Percentiles rank a stretch among this genome's conserved stretches.
phyloP scores from a whole-genome alignment of 768 basidiomycete species.

The Leccinum rimulosum region DNA sequence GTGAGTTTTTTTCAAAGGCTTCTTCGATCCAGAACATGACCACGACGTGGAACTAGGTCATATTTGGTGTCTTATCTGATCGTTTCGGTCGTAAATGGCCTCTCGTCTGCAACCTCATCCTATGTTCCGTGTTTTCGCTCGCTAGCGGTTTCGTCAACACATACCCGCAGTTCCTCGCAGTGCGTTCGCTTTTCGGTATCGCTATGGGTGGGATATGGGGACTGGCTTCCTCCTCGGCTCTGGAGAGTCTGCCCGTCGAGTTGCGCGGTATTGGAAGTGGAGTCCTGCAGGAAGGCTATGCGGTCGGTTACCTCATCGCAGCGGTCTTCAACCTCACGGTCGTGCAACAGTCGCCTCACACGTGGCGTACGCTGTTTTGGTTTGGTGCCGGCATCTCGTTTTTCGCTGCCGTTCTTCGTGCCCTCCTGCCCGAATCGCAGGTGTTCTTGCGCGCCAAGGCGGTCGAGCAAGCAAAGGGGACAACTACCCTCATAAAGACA shows the following conservation, averaged over 20 bases:
- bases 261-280: slow-evolving; percentile 84
- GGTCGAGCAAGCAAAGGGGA: slow-evolving; percentile 43
- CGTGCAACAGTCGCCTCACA: slow-evolving; percentile 33
- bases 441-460: slow-evolving; percentile 67
- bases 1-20: slow-evolving; percentile 31
- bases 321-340: slow-evolving; percentile 77
- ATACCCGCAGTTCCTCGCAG: slow-evolving; percentile 74
- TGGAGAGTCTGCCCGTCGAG: slow-evolving; percentile 88
- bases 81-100: slow-evolving; percentile 95
- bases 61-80: slow-evolving; percentile 86
- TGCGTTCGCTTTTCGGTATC: slow-evolving; percentile 81
- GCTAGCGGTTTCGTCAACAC: slow-evolving; percentile 79
- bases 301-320: slow-evolving; percentile 80
- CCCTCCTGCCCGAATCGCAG: slow-evolving; percentile 73
- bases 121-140: slow-evolving; percentile 72
- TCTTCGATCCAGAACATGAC: neutral
- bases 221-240: slow-evolving; percentile 71
- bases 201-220: slow-evolving; percentile 94
- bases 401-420: slow-evolving; percentile 66
- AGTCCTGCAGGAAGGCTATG: slow-evolving; percentile 86
- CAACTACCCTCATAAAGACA: slow-evolving; percentile 49
- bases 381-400: slow-evolving; percentile 65
- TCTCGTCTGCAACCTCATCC: slow-evolving; percentile 68
- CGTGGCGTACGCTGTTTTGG: slow-evolving; percentile 86
- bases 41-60: slow-evolving; percentile 33